phyloP scores from a whole-genome alignment of 208 protist genomes.

The Acanthamoeba rhysodes region DNA sequence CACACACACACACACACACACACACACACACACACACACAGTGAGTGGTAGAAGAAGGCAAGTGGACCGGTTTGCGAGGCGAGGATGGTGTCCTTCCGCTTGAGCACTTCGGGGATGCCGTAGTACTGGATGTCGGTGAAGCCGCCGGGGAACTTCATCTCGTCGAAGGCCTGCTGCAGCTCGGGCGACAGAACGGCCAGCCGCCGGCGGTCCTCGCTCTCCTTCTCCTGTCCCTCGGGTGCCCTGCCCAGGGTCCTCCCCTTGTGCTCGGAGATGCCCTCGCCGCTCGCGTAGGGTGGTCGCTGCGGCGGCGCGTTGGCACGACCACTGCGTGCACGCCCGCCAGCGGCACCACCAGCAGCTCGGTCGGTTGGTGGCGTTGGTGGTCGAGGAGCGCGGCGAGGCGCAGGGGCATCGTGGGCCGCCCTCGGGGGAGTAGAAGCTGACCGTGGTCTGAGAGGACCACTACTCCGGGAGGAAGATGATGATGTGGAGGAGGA shows the following conservation, averaged over 20 bases:
- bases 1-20: too few relatives aligned
- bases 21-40: background rate
- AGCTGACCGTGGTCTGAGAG: too few relatives aligned
- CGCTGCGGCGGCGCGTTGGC: background rate
- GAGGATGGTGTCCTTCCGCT: slow-evolving; percentile 59
- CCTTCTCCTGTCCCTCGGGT: background rate
- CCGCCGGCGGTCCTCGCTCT: background rate
- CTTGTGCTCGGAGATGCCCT: background rate
- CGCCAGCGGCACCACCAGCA: too few relatives aligned
- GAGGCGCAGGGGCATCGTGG: too few relatives aligned
- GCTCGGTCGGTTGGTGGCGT: too few relatives aligned
- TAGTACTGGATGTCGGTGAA: slow-evolving; percentile 59
- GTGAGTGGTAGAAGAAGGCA: background rate
- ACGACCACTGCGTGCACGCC: too few relatives aligned
- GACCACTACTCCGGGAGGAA: too few relatives aligned
- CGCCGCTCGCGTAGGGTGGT: background rate
- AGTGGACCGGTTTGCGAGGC: slow-evolving; percentile 50
- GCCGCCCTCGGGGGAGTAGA: too few relatives aligned
- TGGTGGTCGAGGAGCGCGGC: too few relatives aligned
- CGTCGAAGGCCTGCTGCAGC: slow-evolving; percentile 15
- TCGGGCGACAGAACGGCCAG: background rate
- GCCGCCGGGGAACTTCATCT: slow-evolving; percentile 26
- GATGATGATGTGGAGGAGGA: too few relatives aligned
- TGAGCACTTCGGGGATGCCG: slow-evolving; percentile 62
- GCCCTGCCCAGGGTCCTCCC: background rate